Evolutionary conservation across 2,329 filamentous ascomycete genomes (phyloP), one percentile per base, ranked within the genome.

Genomic region (Zasmidium angulare): DNA sequence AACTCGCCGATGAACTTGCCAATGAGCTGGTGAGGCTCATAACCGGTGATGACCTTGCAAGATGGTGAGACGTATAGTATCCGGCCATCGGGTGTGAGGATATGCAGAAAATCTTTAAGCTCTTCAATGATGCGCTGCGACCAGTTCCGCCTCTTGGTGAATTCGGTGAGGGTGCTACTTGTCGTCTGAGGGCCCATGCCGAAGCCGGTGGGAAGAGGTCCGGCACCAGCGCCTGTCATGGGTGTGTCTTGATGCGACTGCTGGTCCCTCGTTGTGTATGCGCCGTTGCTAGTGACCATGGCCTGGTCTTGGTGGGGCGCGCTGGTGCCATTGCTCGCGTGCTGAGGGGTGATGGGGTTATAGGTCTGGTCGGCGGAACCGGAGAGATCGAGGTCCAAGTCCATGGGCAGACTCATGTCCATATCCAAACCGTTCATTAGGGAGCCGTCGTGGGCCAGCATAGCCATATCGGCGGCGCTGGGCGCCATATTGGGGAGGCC

Each of bases 1-100:
- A 90, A 87, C 52, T 96, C 90, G 53, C 86, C 86, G 55, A 98
- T 84, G 69, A 92, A 89, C 64, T 83, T 84, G 62, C 91, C 89
- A 59, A 88, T 79, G 31, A 97, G 79, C 66, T 93, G 88, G 2
- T 86, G 81, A 1, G 84, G 77, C 19, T 85, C 81, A 75, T 91
- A 93, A 50, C 93, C 93, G 1, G 90, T 93, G 43, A 97, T 81
- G 2, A 77, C 71, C 63, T 86, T 85, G 67, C 89, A 85, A 59
- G 89, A 95, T 0, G 90, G 89, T 36, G 92, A 96, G n/a, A 89
- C 86, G 72, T 95, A 96, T 60, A 90, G 84, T 68, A 98, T 88
- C 64, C 89, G 86, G 40, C 92, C 91, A 68, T 95, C 88, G 22
- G 90, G 85, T 50, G 91, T 92, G 53, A 98, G 84, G 60, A 98